These are phyloP conservation scores for Coemansia sp. DNA, from an alignment of 192 early-diverging fungal genomes.

Conservation along the genomic window DNA sequence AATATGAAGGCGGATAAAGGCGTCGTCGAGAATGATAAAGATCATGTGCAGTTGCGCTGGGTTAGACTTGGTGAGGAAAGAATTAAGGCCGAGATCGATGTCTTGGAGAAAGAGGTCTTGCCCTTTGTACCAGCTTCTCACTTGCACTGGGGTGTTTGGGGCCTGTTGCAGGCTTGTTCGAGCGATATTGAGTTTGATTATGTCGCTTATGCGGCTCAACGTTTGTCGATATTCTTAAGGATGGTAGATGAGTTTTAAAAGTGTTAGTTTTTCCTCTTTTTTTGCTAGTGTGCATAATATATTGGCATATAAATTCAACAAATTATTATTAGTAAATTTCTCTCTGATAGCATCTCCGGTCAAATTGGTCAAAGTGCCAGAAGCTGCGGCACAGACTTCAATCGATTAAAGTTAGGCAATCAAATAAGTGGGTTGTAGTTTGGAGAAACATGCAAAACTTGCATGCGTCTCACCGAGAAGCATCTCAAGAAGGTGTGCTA, in stretches of 20 bases:
- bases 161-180: constrained; percentile 71
- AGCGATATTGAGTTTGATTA: constrained; percentile 84
- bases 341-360: not conserved
- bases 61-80: constrained; percentile 22
- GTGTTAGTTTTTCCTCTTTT: not conserved
- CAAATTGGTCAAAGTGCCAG: not conserved
- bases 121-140: constrained; percentile 58
- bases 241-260: constrained; percentile 18
- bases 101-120: constrained; percentile 33
- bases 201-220: constrained; percentile 64
- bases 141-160: constrained; percentile 81
- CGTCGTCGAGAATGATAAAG: constrained; percentile 28
- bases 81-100: constrained; percentile 25
- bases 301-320: not conserved
- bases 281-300: not conserved
- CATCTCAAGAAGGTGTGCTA: no score
- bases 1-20: constrained; percentile 35
- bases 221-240: constrained; percentile 55
- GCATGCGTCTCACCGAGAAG: no score
- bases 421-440: no score
- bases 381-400: not conserved
- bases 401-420: no score
- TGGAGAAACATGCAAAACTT: no score
- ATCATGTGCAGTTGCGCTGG: constrained; percentile 16
- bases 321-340: no score